A percentile compares a stretch with the other conserved stretches of the same genome.
phyloP scores from a whole-genome alignment of 1,284 basidiomycete genomes.

The Sporisorium scitamineum region DNA sequence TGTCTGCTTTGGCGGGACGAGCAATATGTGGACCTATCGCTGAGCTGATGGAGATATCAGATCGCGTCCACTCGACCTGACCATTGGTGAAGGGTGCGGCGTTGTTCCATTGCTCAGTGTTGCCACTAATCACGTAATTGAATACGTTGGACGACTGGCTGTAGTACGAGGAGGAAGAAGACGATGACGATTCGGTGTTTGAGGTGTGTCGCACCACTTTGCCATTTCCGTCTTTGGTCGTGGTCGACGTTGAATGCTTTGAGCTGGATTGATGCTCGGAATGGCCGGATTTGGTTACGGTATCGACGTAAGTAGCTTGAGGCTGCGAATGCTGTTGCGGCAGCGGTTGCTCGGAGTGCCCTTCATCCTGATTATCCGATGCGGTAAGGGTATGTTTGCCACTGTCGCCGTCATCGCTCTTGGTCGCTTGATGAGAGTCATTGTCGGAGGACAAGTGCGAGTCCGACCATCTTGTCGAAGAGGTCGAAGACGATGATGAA shows the following conservation, averaged over 20 bases:
- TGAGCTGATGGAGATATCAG: conserved; percentile 5
- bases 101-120: conserved; percentile 16
- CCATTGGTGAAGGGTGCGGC: conserved; percentile 29
- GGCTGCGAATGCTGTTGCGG: not conserved
- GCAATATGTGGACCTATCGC: conserved; percentile 18
- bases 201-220: not conserved
- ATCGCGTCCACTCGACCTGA: conserved; percentile 30
- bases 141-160: conserved; percentile 22
- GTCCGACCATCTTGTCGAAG: conserved; percentile 3
- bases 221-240: conserved; percentile 8
- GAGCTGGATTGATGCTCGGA: not conserved
- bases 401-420: not conserved
- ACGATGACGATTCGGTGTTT: conserved; percentile 4
- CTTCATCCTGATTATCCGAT: not conserved
- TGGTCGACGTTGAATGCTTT: not conserved
- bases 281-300: conserved; percentile 7
- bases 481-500: conserved; percentile 1
- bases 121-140: conserved; percentile 30
- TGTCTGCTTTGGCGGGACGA: conserved; percentile 30
- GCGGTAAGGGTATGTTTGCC: too few species aligned
- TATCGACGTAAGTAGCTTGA: not conserved
- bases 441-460: not conserved
- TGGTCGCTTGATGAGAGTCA: not conserved
- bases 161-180: conserved; percentile 24
- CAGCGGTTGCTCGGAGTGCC: not conserved